Conservation (phyloP, 768 basidiomycete genomes). For the Boletus vermiculosoides region DNA sequence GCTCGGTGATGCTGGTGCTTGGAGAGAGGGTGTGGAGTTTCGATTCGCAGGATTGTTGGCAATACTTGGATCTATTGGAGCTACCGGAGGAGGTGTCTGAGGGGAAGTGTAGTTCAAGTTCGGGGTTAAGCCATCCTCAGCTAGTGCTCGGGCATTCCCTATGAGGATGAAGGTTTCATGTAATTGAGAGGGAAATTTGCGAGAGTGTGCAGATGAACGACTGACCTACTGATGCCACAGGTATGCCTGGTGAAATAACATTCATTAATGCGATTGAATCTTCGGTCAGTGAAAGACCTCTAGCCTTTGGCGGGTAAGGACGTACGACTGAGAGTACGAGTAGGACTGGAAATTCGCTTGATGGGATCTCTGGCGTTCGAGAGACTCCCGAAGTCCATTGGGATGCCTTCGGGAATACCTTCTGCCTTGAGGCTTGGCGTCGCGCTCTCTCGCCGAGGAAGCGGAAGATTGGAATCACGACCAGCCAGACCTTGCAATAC, state of each 20-base stretch:
- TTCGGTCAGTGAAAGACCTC: slow-evolving; percentile 18
- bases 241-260: slow-evolving; percentile 55
- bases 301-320: slow-evolving; percentile 28
- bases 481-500: slow-evolving; percentile 68
- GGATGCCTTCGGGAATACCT: slow-evolving; percentile 73
- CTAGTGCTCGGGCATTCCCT: slow-evolving; percentile 84
- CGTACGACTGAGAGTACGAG: slow-evolving; percentile 77
- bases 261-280: slow-evolving; percentile 23
- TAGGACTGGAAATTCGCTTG: slow-evolving; percentile 69
- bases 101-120: slow-evolving; percentile 32
- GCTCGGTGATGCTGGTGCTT: slow-evolving; percentile 48
- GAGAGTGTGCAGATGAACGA: slow-evolving; percentile 15
- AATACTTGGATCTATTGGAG: slow-evolving; percentile 37
- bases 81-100: slow-evolving; percentile 30
- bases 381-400: slow-evolving; percentile 49
- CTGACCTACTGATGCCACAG: slow-evolving; percentile 75
- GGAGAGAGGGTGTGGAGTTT: slow-evolving; percentile 39
- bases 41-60: slow-evolving; percentile 26
- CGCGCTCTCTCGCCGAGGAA: slow-evolving; percentile 57
- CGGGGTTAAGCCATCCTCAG: slow-evolving; percentile 62
- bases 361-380: slow-evolving; percentile 38
- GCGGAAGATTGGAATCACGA: slow-evolving; percentile 70
- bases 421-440: slow-evolving; percentile 40
- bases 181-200: slow-evolving; percentile 16
- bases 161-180: slow-evolving; percentile 16